A percentile compares a stretch with the other conserved stretches of the same genome.
These are phyloP conservation scores for Priceomyces carsonii DNA, from an alignment of 805 yeast species.

Conservation along the genomic window DNA sequence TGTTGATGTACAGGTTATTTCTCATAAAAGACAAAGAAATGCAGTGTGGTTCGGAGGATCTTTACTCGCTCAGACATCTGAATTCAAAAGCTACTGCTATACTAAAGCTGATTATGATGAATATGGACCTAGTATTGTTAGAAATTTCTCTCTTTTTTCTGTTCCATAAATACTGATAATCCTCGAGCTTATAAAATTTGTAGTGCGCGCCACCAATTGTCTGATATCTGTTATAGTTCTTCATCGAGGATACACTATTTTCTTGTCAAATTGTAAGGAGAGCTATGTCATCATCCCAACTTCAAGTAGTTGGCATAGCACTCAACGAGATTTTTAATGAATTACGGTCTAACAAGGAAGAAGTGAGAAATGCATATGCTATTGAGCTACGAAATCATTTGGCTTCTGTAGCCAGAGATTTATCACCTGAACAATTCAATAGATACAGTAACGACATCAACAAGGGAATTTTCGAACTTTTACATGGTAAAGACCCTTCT, in stretches of 20 bases:
- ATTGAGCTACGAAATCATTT: constrained; percentile 69
- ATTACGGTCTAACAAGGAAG: constrained; percentile 43
- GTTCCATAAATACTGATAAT: constrained; percentile 56
- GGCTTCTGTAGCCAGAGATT: constrained; percentile 73
- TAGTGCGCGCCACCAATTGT: neutral
- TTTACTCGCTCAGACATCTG: constrained; percentile 93
- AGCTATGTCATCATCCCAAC: constrained; percentile 26
- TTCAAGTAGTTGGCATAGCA: constrained; percentile 45
- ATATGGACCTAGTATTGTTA: constrained; percentile 95
- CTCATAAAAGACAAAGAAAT: constrained; percentile 95
- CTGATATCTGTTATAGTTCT: neutral
- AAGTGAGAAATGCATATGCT: constrained; percentile 57
- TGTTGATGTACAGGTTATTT: constrained; percentile 93
- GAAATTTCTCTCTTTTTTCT: constrained; percentile 93
- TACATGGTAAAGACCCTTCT: constrained; percentile 68
- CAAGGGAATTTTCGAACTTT: constrained; percentile 80
- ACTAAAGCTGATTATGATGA: constrained; percentile 97
- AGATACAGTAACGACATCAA: constrained; percentile 83
- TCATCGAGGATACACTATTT: constrained; percentile 1
- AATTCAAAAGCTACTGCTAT: constrained; percentile 93
- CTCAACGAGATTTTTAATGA: constrained; percentile 55
- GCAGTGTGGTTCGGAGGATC: constrained; percentile 99
- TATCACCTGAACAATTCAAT: constrained; percentile 77
- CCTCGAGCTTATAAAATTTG: too few species aligned
- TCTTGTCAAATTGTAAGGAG: too few species aligned